Conservation (phyloP, 2,329 filamentous ascomycete species). For the Chalaropsis ovoidea region DNA sequence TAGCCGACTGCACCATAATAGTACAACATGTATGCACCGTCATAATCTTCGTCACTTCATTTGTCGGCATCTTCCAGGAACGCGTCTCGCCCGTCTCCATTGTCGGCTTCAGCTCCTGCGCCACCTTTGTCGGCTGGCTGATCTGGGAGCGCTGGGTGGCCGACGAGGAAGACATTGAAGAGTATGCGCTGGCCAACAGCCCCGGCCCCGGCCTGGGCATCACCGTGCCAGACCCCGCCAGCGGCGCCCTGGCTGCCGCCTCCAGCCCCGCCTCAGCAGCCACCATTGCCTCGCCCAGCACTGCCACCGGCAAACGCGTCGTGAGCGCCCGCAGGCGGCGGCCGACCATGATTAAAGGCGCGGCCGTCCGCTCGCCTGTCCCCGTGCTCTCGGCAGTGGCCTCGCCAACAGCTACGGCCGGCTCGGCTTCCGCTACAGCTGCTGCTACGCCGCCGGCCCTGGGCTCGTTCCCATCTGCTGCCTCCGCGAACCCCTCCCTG, state of each 20-base stretch:
- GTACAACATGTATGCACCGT: conserved; percentile 95
- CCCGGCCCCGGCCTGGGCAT: conserved; percentile 30
- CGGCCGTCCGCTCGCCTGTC: conserved; percentile 24
- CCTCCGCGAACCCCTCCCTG: conserved; percentile 42
- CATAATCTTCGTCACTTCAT: conserved; percentile 87
- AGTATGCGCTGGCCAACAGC: conserved; percentile 30
- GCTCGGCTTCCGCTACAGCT: conserved; percentile 30
- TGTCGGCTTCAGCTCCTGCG: conserved; percentile 71
- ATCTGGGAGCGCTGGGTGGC: conserved; percentile 88
- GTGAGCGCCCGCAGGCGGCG: conserved; percentile 22
- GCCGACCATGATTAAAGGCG: conserved; percentile 26
- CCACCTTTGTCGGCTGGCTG: conserved; percentile 78
- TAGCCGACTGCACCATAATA: conserved; percentile 90
- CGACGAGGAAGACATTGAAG: conserved; percentile 49
- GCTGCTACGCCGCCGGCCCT: not conserved
- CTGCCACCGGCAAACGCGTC: conserved; percentile 23
- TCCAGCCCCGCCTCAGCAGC: not conserved
- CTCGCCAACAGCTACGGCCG: conserved; percentile 39
- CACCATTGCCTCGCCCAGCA: conserved; percentile 13
- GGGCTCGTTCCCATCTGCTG: conserved; percentile 37
- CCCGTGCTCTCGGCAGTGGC: conserved; percentile 23
- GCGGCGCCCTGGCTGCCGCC: not conserved
- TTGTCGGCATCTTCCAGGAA: conserved; percentile 78
- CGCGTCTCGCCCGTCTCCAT: conserved; percentile 83
- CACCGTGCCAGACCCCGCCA: not conserved